Base-by-base conservation (phyloP, 2,329 filamentous ascomycete species). In the Hortaea sp. region DNA sequence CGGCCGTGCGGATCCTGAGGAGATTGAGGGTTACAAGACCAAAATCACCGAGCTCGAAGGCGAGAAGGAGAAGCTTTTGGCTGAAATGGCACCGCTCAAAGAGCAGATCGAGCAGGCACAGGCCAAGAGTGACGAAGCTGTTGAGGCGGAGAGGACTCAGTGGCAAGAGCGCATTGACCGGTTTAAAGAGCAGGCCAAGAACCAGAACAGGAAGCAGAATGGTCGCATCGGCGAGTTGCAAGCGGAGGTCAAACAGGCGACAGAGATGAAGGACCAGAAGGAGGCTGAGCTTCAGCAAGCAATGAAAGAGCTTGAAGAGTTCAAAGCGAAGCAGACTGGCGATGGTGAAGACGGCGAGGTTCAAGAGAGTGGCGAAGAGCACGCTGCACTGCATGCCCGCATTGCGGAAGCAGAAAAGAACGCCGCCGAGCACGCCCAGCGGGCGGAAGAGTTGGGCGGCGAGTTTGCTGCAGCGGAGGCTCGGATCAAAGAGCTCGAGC, bases 1-100 rank as follows among this genome's bases (percentile, higher is more conserved):
- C 61, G 89, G 95, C 56, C 86, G 90, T 46, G 87, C 94, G 44
- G 92, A 98, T 61, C 90, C 92, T 39, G 87, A 86, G 3, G 90
- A 97, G 61, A 78, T 95, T 62, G 90, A 97, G 57, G 82, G 84
- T 49, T 76, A 98, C 48, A 95, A 92, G 69, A 80, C 85, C 60
- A 82, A 82, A 49, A 78, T 95, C 44, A 69, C 79, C 11, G 62
- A 63, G 27, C 54, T 72, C 39, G 60, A 76, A 45, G 63, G 65
- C 4, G 81, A 88, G 56, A 70, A 69, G 41, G 69, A 71, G 47
- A 53, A 61, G 51, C 69, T 85, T 7, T 69, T 77, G 42, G 65
- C 70, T 2, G 72, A 73, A 56, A 74, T 69, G 54, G 69, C 68
- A 46, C 59, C 64, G 11, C 60, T 79, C n/a, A 69, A 77, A 52